Conservation (phyloP, 2,329 filamentous ascomycete genomes). For the Aureobasidium sp. region DNA sequence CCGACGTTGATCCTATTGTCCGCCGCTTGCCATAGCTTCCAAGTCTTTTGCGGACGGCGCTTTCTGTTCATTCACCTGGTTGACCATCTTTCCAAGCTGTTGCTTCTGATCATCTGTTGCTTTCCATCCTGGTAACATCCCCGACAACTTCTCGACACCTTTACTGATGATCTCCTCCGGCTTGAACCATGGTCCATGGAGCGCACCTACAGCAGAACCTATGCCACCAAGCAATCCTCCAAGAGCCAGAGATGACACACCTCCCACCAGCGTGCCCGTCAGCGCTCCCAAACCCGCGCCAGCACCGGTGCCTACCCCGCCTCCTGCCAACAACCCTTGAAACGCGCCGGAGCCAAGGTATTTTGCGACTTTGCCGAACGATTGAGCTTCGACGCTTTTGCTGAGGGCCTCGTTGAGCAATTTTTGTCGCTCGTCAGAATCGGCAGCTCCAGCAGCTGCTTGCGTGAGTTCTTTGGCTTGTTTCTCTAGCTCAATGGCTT, state of each 20-base stretch:
- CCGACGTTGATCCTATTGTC: no score
- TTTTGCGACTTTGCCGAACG: slow-evolving; percentile 37
- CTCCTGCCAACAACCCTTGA: slow-evolving; percentile 34
- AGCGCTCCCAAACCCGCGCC: slow-evolving; percentile 32
- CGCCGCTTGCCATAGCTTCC: background rate
- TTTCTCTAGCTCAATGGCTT: slow-evolving; percentile 29
- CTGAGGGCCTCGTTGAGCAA: slow-evolving; percentile 35
- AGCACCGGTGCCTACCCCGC: slow-evolving; percentile 33
- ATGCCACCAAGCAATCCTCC: background rate
- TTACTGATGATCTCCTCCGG: background rate
- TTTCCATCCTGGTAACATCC: background rate
- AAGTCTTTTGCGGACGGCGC: background rate
- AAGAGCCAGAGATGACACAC: slow-evolving; percentile 26
- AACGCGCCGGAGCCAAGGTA: slow-evolving; percentile 33
- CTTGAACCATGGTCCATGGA: background rate
- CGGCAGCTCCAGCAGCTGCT: slow-evolving; percentile 33
- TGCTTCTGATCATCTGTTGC: background rate
- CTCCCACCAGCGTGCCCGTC: slow-evolving; percentile 35
- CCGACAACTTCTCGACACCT: background rate
- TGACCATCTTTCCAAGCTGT: background rate
- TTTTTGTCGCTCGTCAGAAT: slow-evolving; percentile 36
- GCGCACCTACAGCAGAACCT: background rate
- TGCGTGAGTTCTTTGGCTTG: slow-evolving; percentile 32
- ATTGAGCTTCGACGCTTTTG: slow-evolving; percentile 33
- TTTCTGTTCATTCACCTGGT: background rate